Evolutionary conservation across 768 basidiomycete species (phyloP).

Genomic region (Agaricus sinodeliciosus): DNA sequence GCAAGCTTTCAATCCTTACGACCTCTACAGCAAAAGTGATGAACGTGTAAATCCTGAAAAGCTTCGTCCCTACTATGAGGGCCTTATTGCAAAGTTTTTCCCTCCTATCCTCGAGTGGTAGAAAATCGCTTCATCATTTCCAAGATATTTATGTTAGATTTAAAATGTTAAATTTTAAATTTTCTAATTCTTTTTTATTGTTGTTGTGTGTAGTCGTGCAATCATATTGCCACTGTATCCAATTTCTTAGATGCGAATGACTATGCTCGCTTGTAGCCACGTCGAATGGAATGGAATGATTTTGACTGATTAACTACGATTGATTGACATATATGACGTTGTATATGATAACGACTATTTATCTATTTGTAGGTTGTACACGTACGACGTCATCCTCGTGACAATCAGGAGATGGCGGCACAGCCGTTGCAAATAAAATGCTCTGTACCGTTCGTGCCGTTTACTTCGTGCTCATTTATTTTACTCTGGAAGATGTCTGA

Average conservation of each 20-base stretch:
- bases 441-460: too few species aligned
- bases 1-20: slow-evolving; percentile 88
- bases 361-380: too few species aligned
- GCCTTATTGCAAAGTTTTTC: slow-evolving; percentile 81
- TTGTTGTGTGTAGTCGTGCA: background rate
- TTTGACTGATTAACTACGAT: too few species aligned
- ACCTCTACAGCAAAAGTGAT: slow-evolving; percentile 88
- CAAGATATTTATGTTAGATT: too few species aligned
- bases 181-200: background rate
- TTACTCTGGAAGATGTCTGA: slow-evolving; percentile 20
- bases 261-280: too few species aligned
- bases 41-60: slow-evolving; percentile 51
- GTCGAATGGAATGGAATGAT: too few species aligned
- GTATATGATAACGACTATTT: too few species aligned
- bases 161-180: background rate
- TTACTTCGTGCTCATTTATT: background rate
- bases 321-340: too few species aligned
- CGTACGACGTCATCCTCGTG: background rate
- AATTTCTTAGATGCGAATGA: too few species aligned
- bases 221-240: too few species aligned
- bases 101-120: slow-evolving; percentile 79
- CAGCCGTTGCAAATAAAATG: too few species aligned
- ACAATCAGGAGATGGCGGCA: background rate
- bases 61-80: slow-evolving; percentile 79
- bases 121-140: background rate